These are phyloP conservation scores for Ophiostoma piceae DNA, from an alignment of 2,329 filamentous ascomycete genomes.

Conservation along the genomic window DNA sequence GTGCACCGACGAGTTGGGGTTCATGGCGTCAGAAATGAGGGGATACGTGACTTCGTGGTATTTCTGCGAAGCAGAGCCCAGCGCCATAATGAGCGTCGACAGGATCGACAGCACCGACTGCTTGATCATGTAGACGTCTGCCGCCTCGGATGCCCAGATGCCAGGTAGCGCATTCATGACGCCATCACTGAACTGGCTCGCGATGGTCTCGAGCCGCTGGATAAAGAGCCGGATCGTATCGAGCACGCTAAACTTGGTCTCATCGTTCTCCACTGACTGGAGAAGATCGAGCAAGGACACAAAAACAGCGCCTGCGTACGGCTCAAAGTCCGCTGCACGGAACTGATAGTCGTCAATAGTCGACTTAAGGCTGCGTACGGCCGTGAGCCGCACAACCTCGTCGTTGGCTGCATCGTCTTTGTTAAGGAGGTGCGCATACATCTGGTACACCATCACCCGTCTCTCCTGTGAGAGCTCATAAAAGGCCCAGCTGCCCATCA, in stretches of 20 bases:
- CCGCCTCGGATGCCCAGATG: conserved; percentile 76
- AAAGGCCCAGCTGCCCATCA: conserved; percentile 81
- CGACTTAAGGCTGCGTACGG: conserved; percentile 74
- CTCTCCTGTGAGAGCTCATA: conserved; percentile 66
- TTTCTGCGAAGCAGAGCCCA: conserved; percentile 69
- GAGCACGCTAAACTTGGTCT: conserved; percentile 85
- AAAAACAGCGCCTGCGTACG: conserved; percentile 70
- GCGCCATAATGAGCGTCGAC: conserved; percentile 75
- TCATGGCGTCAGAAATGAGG: conserved; percentile 72
- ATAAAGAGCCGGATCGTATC: conserved; percentile 81
- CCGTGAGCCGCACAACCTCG: conserved; percentile 84
- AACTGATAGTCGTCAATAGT: conserved; percentile 85
- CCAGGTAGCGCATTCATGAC: conserved; percentile 75
- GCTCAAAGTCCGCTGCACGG: conserved; percentile 64
- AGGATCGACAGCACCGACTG: conserved; percentile 86
- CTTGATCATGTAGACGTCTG: conserved; percentile 85
- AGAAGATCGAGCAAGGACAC: conserved; percentile 71
- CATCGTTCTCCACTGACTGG: conserved; percentile 70
- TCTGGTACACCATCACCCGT: conserved; percentile 72
- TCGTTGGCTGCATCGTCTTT: conserved; percentile 75
- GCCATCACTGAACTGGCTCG: conserved; percentile 64
- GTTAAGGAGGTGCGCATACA: conserved; percentile 81
- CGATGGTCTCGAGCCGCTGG: conserved; percentile 70
- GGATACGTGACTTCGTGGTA: conserved; percentile 80
- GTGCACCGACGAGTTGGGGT: conserved; percentile 67